phyloP scores from a whole-genome alignment of 1,284 basidiomycete genomes.

The Trichosporon ovoides region DNA sequence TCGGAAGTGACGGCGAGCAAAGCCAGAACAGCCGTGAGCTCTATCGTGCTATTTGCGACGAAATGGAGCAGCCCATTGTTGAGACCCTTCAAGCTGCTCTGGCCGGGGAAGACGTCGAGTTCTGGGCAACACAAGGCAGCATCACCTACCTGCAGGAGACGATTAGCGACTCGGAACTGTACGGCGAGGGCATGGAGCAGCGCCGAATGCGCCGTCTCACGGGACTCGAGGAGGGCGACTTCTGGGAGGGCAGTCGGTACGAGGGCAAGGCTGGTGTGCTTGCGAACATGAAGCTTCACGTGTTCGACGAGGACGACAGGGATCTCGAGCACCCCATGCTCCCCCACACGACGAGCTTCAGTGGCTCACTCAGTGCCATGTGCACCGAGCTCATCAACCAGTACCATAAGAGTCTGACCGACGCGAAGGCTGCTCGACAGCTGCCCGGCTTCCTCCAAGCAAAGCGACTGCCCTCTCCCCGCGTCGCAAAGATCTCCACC shows the following conservation, averaged over 20 bases:
- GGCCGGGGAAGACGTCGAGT: conserved; percentile 50
- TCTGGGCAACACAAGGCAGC: conserved; percentile 73
- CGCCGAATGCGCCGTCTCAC: conserved; percentile 37
- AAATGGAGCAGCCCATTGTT: conserved; percentile 63
- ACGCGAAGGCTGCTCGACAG: not conserved
- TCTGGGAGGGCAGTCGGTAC: conserved; percentile 44
- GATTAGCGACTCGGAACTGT: conserved; percentile 26
- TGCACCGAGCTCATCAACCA: conserved; percentile 24
- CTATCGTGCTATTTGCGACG: conserved; percentile 52
- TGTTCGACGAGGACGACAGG: conserved; percentile 28
- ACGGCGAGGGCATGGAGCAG: conserved; percentile 42
- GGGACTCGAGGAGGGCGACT: conserved; percentile 38
- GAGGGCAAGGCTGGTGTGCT: conserved; percentile 31
- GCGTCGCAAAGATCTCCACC: conserved; percentile 34
- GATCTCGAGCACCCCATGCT: not conserved
- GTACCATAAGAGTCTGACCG: conserved; percentile 16
- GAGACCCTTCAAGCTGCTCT: conserved; percentile 56
- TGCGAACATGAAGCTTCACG: conserved; percentile 25
- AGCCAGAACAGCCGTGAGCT: conserved; percentile 43
- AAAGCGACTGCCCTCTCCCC: conserved; percentile 33
- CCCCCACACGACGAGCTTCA: conserved; percentile 21
- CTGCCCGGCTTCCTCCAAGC: conserved; percentile 38
- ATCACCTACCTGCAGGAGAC: conserved; percentile 50
- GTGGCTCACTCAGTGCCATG: conserved; percentile 25
- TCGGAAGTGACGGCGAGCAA: conserved; percentile 25